Evolutionary conservation across 768 basidiomycete species (phyloP), one percentile per base, ranked within the genome.

Genomic region (Lenzites betulinus): DNA sequence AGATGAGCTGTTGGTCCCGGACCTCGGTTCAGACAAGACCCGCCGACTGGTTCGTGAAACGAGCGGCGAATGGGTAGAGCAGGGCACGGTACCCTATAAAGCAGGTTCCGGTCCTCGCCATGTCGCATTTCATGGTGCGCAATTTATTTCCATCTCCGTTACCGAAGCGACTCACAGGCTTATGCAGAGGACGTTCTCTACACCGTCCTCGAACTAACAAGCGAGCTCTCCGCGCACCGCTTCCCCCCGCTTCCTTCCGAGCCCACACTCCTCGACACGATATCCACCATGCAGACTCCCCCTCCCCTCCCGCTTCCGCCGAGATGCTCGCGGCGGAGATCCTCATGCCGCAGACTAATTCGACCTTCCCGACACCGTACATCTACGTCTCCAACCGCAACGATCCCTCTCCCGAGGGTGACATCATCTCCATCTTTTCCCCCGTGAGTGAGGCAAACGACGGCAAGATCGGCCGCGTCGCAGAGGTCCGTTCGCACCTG

Each of bases 331-430:
- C 86, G 3, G 86, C 89, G 0, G 92, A 91, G 66, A 81, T 92
- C 62, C 77, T 90, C 55, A 75, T 89, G 58, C 84, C 88, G 0
- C 67, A 74, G 7, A 76, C 84, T 13, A 85, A 84, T 61, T 42
- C 73, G 7, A 68, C 78, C 3, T 88, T 79, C 74, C 77, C 85
- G 0, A 76, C 73, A 0, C 78, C 83, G 2, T 87, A 87, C 70
- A 74, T 92, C 16, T 93, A 91, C 68, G 74, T 83, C 12, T 88
- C 90, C 3, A 93, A 92, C 72, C 80, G 92, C 33, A 87, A 91
- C 65, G 85, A 90, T 66, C 86, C 86, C 5, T 80, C 83, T 22
- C 76, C 83, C 0, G 83, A 80, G 47, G 90, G 91, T 23, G 91
- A 93, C 70, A 82, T 83, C 30, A 83, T 93, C 62, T 80, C 89